These are phyloP conservation scores for Colletotrichum sp. DNA, from an alignment of 2,329 filamentous ascomycete species.

Conservation along the genomic window DNA sequence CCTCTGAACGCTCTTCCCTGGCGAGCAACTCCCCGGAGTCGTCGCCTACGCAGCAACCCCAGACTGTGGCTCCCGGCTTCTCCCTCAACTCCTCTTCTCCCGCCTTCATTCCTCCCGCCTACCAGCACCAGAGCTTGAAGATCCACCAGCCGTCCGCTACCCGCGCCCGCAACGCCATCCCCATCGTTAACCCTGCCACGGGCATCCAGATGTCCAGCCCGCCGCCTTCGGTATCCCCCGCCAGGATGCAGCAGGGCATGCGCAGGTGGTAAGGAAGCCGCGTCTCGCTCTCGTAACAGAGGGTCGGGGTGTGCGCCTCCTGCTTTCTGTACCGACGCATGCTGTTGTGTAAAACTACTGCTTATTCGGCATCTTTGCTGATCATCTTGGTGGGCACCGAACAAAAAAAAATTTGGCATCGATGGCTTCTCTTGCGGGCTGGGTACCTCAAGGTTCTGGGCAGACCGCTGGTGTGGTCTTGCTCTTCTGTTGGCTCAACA, in stretches of 20 bases:
- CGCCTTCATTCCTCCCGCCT: constrained; percentile 68
- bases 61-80: constrained; percentile 78
- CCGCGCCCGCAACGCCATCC: constrained; percentile 91
- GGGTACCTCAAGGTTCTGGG: constrained; percentile 38
- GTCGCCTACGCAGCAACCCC: constrained; percentile 88
- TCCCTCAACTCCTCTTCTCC: constrained; percentile 73
- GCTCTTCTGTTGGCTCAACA: constrained; percentile 29
- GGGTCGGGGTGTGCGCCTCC: constrained; percentile 34
- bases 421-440: constrained; percentile 42
- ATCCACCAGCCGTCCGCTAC: constrained; percentile 90
- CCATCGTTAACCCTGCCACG: constrained; percentile 95
- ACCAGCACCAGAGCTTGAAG: constrained; percentile 73
- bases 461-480: constrained; percentile 29
- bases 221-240: constrained; percentile 72
- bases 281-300: constrained; percentile 37
- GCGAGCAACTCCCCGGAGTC: constrained; percentile 93
- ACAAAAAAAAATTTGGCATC: constrained; percentile 44
- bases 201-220: constrained; percentile 89
- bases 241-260: constrained; percentile 62
- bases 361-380: constrained; percentile 40
- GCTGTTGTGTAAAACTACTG: constrained; percentile 36
- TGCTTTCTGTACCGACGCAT: constrained; percentile 41
- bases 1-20: constrained; percentile 92
- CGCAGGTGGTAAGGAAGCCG: constrained; percentile 57
- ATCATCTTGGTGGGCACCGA: constrained; percentile 57